Conservation (phyloP, 202 grass and related monocot genomes). For the Zizania palustris region DNA sequence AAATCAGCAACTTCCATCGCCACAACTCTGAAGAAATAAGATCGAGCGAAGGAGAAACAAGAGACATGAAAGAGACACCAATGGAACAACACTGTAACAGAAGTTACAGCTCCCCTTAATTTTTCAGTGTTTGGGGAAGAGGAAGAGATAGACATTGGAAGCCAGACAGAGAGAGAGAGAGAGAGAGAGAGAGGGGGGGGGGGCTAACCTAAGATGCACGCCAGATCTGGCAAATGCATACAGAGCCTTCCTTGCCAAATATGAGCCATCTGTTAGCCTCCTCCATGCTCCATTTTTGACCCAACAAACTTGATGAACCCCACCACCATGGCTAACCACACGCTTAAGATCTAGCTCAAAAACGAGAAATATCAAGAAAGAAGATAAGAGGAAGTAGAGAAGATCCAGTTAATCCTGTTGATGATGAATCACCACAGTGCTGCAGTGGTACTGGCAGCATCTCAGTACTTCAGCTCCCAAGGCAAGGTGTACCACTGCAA, state of each 20-base stretch:
- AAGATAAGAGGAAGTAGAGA: neutral
- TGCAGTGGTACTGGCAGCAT: constrained; percentile 50
- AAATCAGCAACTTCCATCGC: neutral
- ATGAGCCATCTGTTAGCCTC: constrained; percentile 41
- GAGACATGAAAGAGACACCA: neutral
- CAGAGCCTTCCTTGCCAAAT: constrained; percentile 47
- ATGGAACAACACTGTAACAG: constrained; percentile 24
- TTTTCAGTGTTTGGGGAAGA: constrained; percentile 23
- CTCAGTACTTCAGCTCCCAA: constrained; percentile 52
- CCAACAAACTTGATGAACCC: constrained; percentile 53
- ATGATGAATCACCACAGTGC: constrained; percentile 34
- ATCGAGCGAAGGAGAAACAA: constrained; percentile 13
- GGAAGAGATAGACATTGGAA: neutral
- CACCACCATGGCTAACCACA: constrained; percentile 37
- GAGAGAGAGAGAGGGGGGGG: constrained; percentile 11
- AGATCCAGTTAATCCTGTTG: constrained; percentile 2
- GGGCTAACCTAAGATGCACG: constrained; percentile 43
- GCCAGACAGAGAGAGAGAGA: constrained; percentile 13
- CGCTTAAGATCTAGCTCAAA: constrained; percentile 21
- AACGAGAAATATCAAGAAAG: constrained; percentile 27
- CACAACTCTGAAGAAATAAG: constrained; percentile 16
- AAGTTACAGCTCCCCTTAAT: constrained; percentile 24
- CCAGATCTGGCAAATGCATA: constrained; percentile 47
- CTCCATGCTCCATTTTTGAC: constrained; percentile 52
- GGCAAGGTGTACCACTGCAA: constrained; percentile 39